These are phyloP conservation scores for Rostrohypoxylon terebratum DNA, from an alignment of 495 filamentous ascomycete species.

Conservation along the genomic window DNA sequence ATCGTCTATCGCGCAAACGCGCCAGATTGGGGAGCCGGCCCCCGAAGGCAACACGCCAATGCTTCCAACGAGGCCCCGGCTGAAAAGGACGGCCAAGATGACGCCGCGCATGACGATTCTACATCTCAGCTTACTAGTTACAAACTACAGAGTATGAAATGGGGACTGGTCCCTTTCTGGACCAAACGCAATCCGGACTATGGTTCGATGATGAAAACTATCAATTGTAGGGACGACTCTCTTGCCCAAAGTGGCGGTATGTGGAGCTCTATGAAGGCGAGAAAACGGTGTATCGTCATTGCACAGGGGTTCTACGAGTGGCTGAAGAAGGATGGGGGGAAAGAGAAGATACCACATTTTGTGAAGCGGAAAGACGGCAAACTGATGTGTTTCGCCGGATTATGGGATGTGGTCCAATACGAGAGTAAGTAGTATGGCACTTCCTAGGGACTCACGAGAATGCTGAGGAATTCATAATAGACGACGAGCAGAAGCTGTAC, in stretches of 20 bases:
- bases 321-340: slow-evolving; percentile 82
- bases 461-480: slow-evolving; percentile 47
- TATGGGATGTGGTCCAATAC: slow-evolving; percentile 90
- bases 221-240: slow-evolving; percentile 95
- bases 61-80: slow-evolving; percentile 7
- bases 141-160: slow-evolving; percentile 79
- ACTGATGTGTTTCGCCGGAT: slow-evolving; percentile 88
- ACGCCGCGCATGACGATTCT: slow-evolving; percentile 12
- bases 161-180: slow-evolving; percentile 88
- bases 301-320: slow-evolving; percentile 98
- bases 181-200: slow-evolving; percentile 85
- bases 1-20: slow-evolving; percentile 85
- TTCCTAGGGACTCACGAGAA: background rate
- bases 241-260: slow-evolving; percentile 79
- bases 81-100: slow-evolving; percentile 34
- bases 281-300: slow-evolving; percentile 86
- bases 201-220: slow-evolving; percentile 80
- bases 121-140: slow-evolving; percentile 63
- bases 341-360: slow-evolving; percentile 85
- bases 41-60: slow-evolving; percentile 38
- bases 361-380: slow-evolving; percentile 82
- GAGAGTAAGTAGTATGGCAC: slow-evolving; percentile 64
- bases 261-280: slow-evolving; percentile 91
- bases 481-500: slow-evolving; percentile 72
- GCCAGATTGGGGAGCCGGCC: slow-evolving; percentile 65